Base-by-base conservation (phyloP, 805 yeast species). In the Grigorovia humatica region DNA sequence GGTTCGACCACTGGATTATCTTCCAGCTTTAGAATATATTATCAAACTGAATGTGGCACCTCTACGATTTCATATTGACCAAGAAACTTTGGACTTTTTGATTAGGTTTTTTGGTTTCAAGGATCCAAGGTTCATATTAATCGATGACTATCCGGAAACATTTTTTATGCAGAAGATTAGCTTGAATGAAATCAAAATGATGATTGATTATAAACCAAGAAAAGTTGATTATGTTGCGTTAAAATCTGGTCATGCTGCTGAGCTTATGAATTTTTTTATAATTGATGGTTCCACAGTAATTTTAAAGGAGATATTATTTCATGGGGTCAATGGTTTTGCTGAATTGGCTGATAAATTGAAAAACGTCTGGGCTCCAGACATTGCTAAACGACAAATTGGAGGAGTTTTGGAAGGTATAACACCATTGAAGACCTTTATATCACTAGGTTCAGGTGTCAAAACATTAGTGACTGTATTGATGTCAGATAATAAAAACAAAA, bases 191-290 rank as follows among this genome's bases (percentile, higher is more conserved):
- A 69, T 87, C 2, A 75, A 74, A 47, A 64, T 93, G 19, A 81
- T 81, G 55, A 71, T 93, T 43, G 98, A 93, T 66, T 93, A 93
- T 65, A 89, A 88, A 63, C 98, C 99, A 0, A 89, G 89, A 64
- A 85, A 81, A 57, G 75, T 91, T 30, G 95, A 91, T 65, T 87
- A 85, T 62, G 79, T 81, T 1, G 96, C 96, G 0, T 75, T 90
- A 32, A 74, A 87, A 52, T 84, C 96, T 0, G 98, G 98, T 0
- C 88, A 84, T 54, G 79, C 68, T 13, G 82, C 85, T 2, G 97
- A 91, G 64, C 77, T 93, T 49, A 81, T 88, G 78, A 93, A 93
- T 64, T 79, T 93, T 55, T 90, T 93, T 67, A 83, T 84, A 8
- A 73, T 93, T 42, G 96, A 91, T 61, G 97, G 89, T 43, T 85